A percentile compares a stretch with the other conserved stretches of the same genome.
Conservation (phyloP, 169 alveolate species). For the Plasmodium vivax region DNA sequence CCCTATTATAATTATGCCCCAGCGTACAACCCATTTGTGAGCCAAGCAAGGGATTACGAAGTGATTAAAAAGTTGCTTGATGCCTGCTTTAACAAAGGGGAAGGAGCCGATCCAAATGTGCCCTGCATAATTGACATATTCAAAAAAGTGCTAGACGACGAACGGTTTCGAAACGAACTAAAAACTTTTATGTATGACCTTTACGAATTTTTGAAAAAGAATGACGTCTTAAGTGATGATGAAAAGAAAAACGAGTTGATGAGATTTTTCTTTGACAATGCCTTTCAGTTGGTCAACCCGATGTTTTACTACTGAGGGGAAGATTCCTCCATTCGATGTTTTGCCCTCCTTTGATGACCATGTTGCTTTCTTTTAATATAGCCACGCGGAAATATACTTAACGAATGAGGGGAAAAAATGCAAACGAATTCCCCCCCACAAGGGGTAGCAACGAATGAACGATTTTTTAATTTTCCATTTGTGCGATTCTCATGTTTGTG, state of each 20-base stretch:
- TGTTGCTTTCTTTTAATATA: background rate
- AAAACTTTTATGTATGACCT: background rate
- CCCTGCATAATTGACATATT: background rate
- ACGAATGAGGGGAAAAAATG: background rate
- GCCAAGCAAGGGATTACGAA: background rate
- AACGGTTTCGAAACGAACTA: background rate
- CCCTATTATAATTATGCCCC: background rate
- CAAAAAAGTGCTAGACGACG: background rate
- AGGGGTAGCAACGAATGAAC: background rate
- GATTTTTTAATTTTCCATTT: background rate
- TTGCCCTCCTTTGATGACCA: background rate
- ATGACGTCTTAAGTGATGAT: background rate
- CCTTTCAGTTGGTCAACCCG: background rate
- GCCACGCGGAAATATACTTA: background rate
- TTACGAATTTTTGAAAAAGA: background rate
- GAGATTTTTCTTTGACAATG: background rate
- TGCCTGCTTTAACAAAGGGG: background rate
- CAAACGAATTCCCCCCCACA: background rate
- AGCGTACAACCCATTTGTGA: background rate
- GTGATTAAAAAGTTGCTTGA: background rate
- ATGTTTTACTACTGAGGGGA: background rate
- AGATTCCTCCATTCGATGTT: background rate
- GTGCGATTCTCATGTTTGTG: background rate
- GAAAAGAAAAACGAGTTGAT: background rate
- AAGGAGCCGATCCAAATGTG: background rate